Evolutionary conservation across 2,329 filamentous ascomycete species (phyloP), one percentile per base, ranked within the genome.

Genomic region (Cladophialophora exuberans): DNA sequence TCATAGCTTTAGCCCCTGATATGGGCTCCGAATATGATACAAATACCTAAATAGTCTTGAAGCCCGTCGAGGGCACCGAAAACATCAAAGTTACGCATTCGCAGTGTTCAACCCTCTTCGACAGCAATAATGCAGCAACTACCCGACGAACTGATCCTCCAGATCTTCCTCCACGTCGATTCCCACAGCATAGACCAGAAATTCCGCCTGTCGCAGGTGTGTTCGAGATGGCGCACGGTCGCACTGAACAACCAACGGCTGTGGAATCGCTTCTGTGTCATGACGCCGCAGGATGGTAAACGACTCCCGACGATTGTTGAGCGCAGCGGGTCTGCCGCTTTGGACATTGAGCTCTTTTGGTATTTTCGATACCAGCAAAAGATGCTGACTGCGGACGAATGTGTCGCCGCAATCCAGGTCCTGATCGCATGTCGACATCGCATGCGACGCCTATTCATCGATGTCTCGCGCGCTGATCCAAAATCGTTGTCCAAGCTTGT

Each of bases 141-240:
- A 10, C 22, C 39, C 3, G 39, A 25, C 18, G 39, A 42, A 3
- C 3, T 42, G 15, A 18, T 42, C 22, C 9, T 18, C n/a, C 39
- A 42, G 39, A 42, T 42, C 23, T 42, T 42, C 39, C 9, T 22
- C 17, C 11, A 42, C 13, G 15, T 42, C 13, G 39, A 42, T 13
- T 11, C 39, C 13, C 39, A 42, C 22, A n/a, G n/a, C 39, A 22
- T 42, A n/a, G 39, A 42, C 22, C 39, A 42, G 39, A 42, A 42
- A 42, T 42, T 42, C 39, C 13, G 39, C 4, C 39, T 42, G 10
- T 42, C 39, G 4, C 39, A 42, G 26, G 39, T 42, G 13, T 42
- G 39, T 22, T 42, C 39, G 11, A 18, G 26, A 42, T 42, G 39
- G 39, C 39, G 39, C 39, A 42, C 9, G 22, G 39, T 13, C 9